Base-by-base conservation (phyloP, 2,329 filamentous ascomycete genomes). In the Pochonia chlamydosporia region DNA sequence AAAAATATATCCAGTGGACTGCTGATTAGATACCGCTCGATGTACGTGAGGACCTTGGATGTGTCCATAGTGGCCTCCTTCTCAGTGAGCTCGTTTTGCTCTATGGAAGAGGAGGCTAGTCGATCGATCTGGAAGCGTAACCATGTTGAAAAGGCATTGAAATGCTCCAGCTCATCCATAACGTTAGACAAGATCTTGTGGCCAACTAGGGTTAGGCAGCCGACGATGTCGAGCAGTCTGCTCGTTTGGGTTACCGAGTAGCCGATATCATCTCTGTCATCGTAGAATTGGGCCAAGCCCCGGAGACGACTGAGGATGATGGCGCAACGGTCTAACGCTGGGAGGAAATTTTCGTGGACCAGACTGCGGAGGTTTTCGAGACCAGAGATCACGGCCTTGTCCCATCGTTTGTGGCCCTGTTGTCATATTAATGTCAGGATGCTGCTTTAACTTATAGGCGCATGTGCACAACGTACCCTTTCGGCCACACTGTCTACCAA, bases 351-450 rank as follows among this genome's bases (percentile, higher is more conserved):
- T 60, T 96, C 85, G 59, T 96, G 91, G 1, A 90, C 74, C 11
- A 97, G 74, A 44, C 81, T 79, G 43, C 89, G 81, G 9, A 97
- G 75, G 46, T 82, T 85, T 50, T 88, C 83, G 18, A 96, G 84
- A 1, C 90, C 89, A 4, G 82, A 81, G 2, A 80, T 76, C 2
- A 95, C 86, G 5, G 87, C 85, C 59, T 92, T 95, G 53, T 97
- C 91, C 93, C 93, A 99, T 42, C 93, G 78, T 66, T 96, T 96
- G 58, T 95, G 88, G 1, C 90, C 90, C 85, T 93, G 35, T 40
- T 50, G 16, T 40, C 21, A 20, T 16, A 16, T 16, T 10, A 9
- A 25, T 18, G 24, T n/a, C 6, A 43, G 57, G 48, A 23, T 44
- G 44, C 14, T 13, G 31, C 5, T 18, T 14, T 16, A 7, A 18